phyloP scores from a whole-genome alignment of 2,329 filamentous ascomycete genomes.

The Microdochium bolleyi region DNA sequence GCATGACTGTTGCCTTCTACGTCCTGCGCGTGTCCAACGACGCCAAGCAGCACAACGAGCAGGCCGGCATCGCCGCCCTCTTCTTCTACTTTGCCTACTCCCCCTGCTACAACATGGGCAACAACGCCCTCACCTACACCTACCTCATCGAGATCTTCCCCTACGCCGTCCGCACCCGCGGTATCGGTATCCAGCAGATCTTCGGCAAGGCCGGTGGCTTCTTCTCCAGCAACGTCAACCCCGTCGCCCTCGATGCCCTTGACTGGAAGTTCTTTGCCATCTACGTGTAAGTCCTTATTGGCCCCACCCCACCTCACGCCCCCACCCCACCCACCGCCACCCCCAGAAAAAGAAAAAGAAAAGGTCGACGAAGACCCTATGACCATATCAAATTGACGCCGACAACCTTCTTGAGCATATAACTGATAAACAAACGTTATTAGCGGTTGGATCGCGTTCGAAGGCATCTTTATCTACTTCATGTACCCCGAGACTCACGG shows the following conservation, averaged over 20 bases:
- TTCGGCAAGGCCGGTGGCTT: conserved; percentile 9
- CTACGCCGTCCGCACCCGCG: conserved; percentile 30
- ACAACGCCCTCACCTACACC: conserved; percentile 52
- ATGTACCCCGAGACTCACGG: conserved; percentile 74
- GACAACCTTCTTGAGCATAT: no score
- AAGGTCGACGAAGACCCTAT: not conserved
- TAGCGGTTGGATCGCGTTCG: conserved; percentile 18
- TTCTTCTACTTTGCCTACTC: conserved; percentile 50
- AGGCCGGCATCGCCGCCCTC: conserved; percentile 23
- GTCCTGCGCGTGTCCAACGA: conserved; percentile 17
- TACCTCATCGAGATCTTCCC: conserved; percentile 48
- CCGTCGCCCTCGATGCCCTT: conserved; percentile 25
- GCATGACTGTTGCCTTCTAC: conserved; percentile 41
- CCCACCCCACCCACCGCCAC: conserved; percentile 15
- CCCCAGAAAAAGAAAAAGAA: conserved; percentile 17
- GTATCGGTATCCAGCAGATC: conserved; percentile 2
- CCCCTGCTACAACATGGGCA: conserved; percentile 50
- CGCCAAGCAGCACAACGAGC: not conserved
- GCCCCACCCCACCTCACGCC: no score
- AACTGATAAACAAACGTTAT: no score
- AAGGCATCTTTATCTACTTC: conserved; percentile 54
- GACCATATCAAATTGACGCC: no score
- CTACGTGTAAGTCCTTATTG: conserved; percentile 32
- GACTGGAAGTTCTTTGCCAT: conserved; percentile 32
- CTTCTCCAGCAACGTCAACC: conserved; percentile 27